Percentiles rank a stretch among this genome's conserved stretches.
phyloP scores from a whole-genome alignment of 495 filamentous ascomycete species.

The Neurospora hispaniola region DNA sequence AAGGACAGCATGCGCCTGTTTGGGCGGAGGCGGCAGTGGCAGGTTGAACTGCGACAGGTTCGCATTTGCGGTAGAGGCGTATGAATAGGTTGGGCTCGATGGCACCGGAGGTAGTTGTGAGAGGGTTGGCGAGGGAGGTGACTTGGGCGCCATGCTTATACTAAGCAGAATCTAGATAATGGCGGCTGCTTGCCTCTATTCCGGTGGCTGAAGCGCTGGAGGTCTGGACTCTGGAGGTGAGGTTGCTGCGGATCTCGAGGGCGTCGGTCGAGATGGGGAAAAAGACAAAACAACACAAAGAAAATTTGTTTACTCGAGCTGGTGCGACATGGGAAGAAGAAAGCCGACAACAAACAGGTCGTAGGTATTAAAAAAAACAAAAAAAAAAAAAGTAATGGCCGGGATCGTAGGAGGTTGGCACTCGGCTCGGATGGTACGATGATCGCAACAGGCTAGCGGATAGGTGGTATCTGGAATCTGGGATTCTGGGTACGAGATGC shows the following conservation, averaged over 20 bases:
- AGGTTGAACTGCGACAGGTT: constrained; percentile 42
- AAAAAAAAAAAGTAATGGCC: background rate
- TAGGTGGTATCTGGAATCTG: background rate
- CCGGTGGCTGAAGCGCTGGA: background rate
- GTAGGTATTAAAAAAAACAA: background rate
- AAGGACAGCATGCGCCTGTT: constrained; percentile 44
- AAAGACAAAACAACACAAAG: too few species aligned
- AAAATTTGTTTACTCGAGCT: background rate
- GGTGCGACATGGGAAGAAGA: background rate
- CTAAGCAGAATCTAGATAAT: background rate
- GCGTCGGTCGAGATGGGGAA: background rate
- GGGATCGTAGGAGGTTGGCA: constrained; percentile 3
- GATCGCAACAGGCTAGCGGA: background rate
- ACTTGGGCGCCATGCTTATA: constrained; percentile 13
- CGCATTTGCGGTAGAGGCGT: constrained; percentile 49
- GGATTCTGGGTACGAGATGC: background rate
- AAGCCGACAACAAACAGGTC: background rate
- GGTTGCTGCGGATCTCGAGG: background rate
- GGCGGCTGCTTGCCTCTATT: background rate
- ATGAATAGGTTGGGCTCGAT: constrained; percentile 47
- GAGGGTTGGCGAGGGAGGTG: constrained; percentile 35
- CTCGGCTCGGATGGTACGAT: background rate
- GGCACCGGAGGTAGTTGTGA: constrained; percentile 44
- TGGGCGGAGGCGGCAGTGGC: constrained; percentile 46
- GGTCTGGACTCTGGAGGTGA: background rate